phyloP scores from a whole-genome alignment of 2,329 filamentous ascomycete species.

The Neurospora sp. region DNA sequence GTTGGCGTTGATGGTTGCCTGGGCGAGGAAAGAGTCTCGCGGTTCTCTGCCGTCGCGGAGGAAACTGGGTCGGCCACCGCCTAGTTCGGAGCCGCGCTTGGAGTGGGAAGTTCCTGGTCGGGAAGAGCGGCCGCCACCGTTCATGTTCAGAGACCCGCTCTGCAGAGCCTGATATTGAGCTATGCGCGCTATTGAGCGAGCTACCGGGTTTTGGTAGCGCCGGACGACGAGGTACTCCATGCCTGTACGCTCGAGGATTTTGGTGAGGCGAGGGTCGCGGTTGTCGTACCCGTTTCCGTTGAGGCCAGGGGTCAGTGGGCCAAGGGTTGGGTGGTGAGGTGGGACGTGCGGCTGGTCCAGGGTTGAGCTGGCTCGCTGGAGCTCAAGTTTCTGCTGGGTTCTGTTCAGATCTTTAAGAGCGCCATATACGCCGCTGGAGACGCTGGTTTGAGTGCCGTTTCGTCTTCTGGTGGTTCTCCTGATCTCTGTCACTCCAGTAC shows the following conservation, averaged over 20 bases:
- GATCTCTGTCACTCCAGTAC: background rate
- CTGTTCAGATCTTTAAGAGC: slow-evolving; percentile 48
- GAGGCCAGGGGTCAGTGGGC: slow-evolving; percentile 34
- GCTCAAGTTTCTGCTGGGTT: slow-evolving; percentile 66
- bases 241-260: slow-evolving; percentile 58
- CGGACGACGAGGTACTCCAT: slow-evolving; percentile 68
- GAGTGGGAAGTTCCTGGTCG: slow-evolving; percentile 28
- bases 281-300: slow-evolving; percentile 47
- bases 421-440: slow-evolving; percentile 27
- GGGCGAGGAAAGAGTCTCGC: background rate
- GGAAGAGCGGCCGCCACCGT: slow-evolving; percentile 16
- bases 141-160: slow-evolving; percentile 36
- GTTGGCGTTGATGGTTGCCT: slow-evolving; percentile 21
- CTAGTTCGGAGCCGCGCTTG: slow-evolving; percentile 12
- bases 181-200: slow-evolving; percentile 48
- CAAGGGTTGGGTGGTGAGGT: slow-evolving; percentile 29
- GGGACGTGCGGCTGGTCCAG: slow-evolving; percentile 52
- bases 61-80: slow-evolving; percentile 5
- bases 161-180: slow-evolving; percentile 42
- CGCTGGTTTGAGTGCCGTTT: slow-evolving; percentile 8
- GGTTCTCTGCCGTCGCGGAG: background rate
- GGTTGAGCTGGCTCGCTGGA: slow-evolving; percentile 62
- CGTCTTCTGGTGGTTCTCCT: slow-evolving; percentile 18
- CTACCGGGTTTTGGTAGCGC: slow-evolving; percentile 61
- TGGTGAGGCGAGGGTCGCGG: slow-evolving; percentile 52